Percentiles rank a stretch among this genome's conserved stretches.
These are phyloP conservation scores for Teratosphaeria gauchensis DNA, from an alignment of 2,329 filamentous ascomycete genomes.

Conservation along the genomic window DNA sequence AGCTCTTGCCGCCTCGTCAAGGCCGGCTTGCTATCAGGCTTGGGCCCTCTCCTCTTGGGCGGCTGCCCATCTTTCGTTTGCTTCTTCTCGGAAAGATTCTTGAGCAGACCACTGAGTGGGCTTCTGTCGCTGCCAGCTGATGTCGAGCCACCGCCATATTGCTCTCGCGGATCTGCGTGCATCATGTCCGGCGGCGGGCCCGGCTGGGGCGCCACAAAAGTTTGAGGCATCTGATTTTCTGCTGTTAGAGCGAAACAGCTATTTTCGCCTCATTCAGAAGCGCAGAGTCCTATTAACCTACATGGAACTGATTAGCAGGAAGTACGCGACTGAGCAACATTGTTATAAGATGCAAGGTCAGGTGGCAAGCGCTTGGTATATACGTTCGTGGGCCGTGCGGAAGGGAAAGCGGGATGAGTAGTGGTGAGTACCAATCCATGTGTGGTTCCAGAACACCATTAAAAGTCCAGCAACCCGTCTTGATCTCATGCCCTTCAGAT, in stretches of 20 bases:
- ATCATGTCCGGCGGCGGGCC: background rate
- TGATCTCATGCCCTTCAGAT: background rate
- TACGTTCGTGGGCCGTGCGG: background rate
- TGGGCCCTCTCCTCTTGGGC: slow-evolving; percentile 83
- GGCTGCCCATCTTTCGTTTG: slow-evolving; percentile 76
- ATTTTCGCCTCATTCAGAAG: background rate
- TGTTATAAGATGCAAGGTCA: background rate
- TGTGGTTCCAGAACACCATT: background rate
- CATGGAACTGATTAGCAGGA: background rate
- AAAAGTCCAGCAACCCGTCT: background rate
- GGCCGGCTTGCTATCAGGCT: slow-evolving; percentile 92
- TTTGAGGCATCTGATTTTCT: background rate
- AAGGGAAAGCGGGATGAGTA: background rate
- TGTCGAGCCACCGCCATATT: slow-evolving; percentile 1
- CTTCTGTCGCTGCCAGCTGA: slow-evolving; percentile 5
- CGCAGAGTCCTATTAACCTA: background rate
- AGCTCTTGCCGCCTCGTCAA: slow-evolving; percentile 85
- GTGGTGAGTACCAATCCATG: background rate
- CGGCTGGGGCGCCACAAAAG: background rate
- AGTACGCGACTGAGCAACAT: background rate
- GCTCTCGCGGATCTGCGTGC: background rate
- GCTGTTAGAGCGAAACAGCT: background rate
- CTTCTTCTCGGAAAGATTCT: slow-evolving; percentile 61
- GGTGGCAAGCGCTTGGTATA: background rate
- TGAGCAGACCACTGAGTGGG: slow-evolving; percentile 42